Base-by-base conservation (phyloP, 2,329 filamentous ascomycete genomes). In the Aspergillus tubingensis region DNA sequence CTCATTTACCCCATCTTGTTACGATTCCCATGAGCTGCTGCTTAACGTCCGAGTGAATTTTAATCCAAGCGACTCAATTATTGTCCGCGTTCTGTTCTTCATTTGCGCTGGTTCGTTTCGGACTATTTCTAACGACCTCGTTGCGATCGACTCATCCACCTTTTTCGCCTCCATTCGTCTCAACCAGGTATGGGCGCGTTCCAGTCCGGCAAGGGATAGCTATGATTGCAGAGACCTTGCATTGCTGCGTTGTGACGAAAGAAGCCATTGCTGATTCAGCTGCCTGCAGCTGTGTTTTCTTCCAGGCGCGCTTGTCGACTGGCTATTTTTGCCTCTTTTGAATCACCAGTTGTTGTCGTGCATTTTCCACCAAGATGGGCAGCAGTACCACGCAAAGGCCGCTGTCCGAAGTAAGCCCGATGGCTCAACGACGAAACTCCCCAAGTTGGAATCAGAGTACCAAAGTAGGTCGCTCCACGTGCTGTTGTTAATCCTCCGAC, bases 351-450 rank as follows among this genome's bases (percentile, higher is more conserved):
- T 55, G 41, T 51, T 57, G 41, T 51, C 21, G 44, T n/a, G 21
- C 44, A 27, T 48, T 56, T 58, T 57, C 88, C 48, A 77, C 81
- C 71, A 93, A 88, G 76, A 85, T 86, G 81, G 74, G 80, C 58
- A 83, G 80, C 74, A 82, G 84, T 70, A 79, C 76, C 60, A 77
- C 76, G 84, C 85, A 88, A 72, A 88, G 90, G 70, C 91, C 95
- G 60, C 85, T 99, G 66, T 91, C 92, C 63, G 95, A 99, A 81
- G 88, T 99, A 72, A 91, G 90, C 68, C 90, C 91, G 55, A 90
- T 90, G 64, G 91, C 93, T 78, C 89, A 88, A 77, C 87, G 94
- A 74, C 86, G 93, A 70, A 98, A 98, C 81, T 97, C 93, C 54
- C 92, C 93, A 56, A 96, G 90, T 81, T 96, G 89, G 86, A 92